Evolutionary conservation across 2,329 filamentous ascomycete genomes (phyloP).

Genomic region (Fusarium praegraminearum): DNA sequence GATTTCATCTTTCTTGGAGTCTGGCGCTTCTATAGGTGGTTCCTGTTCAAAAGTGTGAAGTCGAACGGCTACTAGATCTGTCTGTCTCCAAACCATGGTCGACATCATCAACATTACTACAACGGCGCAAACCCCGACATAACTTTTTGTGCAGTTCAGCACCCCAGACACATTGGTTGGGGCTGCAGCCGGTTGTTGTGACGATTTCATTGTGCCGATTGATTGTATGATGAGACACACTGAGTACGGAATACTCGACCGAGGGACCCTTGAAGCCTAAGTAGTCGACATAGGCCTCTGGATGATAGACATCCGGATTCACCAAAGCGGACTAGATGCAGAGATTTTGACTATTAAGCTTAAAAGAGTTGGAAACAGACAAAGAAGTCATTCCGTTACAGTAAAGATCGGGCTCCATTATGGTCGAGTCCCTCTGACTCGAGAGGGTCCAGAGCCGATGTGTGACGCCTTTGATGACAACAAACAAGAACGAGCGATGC

Average conservation of each 20-base stretch:
- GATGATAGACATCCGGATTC: neutral
- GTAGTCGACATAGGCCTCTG: slow-evolving; percentile 13
- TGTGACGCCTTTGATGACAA: slow-evolving; percentile 23
- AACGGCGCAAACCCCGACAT: slow-evolving; percentile 32
- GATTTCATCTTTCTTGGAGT: neutral
- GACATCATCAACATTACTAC: slow-evolving; percentile 40
- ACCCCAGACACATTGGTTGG: neutral
- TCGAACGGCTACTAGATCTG: slow-evolving; percentile 28
- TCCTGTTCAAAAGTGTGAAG: slow-evolving; percentile 22
- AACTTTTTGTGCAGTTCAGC: slow-evolving; percentile 29
- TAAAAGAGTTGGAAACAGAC: neutral
- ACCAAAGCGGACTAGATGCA: slow-evolving; percentile 4
- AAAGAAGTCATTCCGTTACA: neutral
- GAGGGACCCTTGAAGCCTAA: slow-evolving; percentile 15
- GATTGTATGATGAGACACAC: neutral
- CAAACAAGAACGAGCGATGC: neutral
- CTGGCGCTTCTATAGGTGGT: slow-evolving; percentile 1
- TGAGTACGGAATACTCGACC: neutral
- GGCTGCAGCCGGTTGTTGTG: slow-evolving; percentile 2
- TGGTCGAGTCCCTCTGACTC: neutral
- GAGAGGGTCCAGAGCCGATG: neutral
- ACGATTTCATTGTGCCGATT: slow-evolving; percentile 25
- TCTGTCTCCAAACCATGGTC: slow-evolving; percentile 31
- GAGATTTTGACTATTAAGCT: neutral
- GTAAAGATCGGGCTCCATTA: neutral